Evolutionary conservation across 371 early-diverging fungal species (phyloP).

Genomic region (Lichtheimia corymbifera): DNA sequence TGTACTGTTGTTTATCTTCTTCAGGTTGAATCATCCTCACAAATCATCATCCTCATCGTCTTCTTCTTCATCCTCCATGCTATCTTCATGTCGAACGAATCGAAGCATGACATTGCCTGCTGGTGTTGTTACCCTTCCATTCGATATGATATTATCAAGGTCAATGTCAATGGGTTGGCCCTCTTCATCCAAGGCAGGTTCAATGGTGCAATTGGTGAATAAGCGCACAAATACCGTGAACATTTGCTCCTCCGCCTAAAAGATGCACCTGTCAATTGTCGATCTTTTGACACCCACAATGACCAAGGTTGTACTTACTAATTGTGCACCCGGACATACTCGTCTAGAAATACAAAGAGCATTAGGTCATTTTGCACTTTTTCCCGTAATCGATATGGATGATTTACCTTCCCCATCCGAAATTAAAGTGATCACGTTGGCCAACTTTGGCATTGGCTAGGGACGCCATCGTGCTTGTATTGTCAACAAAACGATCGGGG

Average conservation of each 20-base stretch:
- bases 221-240: conserved; percentile 9
- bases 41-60: conserved; percentile 5
- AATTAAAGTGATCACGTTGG: conserved; percentile 20
- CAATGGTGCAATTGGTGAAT: conserved; percentile 17
- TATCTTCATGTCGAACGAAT: conserved; percentile 10
- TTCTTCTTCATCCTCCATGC: background rate
- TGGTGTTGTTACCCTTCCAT: conserved; percentile 3
- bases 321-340: conserved; percentile 12
- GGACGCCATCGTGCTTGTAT: conserved; percentile 11
- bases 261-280: background rate
- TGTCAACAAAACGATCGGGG: conserved; percentile 16
- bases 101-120: background rate
- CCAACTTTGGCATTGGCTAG: conserved; percentile 11
- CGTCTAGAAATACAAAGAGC: conserved; percentile 11
- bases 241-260: conserved; percentile 13
- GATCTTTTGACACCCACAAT: background rate
- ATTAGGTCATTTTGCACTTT: background rate
- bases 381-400: background rate
- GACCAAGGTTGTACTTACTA: conserved; percentile 3
- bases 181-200: conserved; percentile 7
- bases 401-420: conserved; percentile 21
- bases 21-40: conserved; percentile 2
- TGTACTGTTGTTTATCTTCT: background rate
- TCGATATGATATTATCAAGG: conserved; percentile 4
- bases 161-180: conserved; percentile 3